phyloP scores from a whole-genome alignment of 192 early-diverging fungal species.

The Mortierella antarctica region DNA sequence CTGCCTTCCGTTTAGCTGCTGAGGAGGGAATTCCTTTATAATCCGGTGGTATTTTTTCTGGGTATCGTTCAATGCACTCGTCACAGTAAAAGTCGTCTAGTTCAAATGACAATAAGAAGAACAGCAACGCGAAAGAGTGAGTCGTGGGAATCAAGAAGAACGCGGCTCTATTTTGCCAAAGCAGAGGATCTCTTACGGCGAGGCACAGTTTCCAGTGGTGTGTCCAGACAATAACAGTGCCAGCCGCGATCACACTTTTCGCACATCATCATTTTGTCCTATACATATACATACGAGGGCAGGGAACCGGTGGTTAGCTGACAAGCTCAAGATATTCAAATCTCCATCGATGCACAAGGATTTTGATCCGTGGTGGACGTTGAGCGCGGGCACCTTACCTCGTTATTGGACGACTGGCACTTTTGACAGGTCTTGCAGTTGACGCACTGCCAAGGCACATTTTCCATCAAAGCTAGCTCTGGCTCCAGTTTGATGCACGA shows the following conservation, averaged over 20 bases:
- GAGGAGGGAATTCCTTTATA: conserved; percentile 27
- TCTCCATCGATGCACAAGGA: neutral
- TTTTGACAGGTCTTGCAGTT: conserved; percentile 63
- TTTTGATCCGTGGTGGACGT: too few relatives aligned
- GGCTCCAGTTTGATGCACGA: conserved; percentile 52
- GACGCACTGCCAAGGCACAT: conserved; percentile 62
- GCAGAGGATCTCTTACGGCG: conserved; percentile 33
- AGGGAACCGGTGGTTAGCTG: neutral
- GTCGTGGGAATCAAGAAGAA: neutral
- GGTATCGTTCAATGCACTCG: conserved; percentile 36
- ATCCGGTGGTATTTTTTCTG: conserved; percentile 33
- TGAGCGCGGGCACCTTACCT: conserved; percentile 31
- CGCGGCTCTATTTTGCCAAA: neutral
- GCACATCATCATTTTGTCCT: conserved; percentile 64
- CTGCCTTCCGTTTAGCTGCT: conserved; percentile 18
- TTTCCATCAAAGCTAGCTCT: conserved; percentile 42
- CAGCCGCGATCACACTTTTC: conserved; percentile 59
- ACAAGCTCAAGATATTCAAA: neutral
- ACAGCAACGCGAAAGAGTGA: neutral
- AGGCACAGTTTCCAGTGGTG: conserved; percentile 50
- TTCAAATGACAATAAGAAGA: neutral
- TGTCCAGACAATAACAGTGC: conserved; percentile 60
- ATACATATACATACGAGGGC: conserved; percentile 6
- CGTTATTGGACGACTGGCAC: conserved; percentile 54
- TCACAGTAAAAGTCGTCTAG: conserved; percentile 59